phyloP scores from a whole-genome alignment of 2,329 filamentous ascomycete genomes.

The Microcyclospora tardicrescens region DNA sequence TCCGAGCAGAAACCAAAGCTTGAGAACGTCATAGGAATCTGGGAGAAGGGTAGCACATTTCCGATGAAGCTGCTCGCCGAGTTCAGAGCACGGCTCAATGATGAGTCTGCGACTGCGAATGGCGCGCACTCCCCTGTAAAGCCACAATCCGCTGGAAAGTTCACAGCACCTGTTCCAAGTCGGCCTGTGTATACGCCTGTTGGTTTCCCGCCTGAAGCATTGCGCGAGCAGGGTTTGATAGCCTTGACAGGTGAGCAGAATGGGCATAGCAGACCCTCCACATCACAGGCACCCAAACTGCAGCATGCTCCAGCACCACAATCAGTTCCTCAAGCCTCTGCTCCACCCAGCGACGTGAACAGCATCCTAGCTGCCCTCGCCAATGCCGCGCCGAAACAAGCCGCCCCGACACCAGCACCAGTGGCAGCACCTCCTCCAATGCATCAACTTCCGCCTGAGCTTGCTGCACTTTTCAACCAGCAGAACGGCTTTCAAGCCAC shows the following conservation, averaged over 20 bases:
- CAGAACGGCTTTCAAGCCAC: slow-evolving; percentile 4
- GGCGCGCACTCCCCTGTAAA: slow-evolving; percentile 5
- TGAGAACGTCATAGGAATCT: slow-evolving; percentile 88
- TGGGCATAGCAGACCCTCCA: slow-evolving; percentile 1
- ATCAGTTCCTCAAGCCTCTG: slow-evolving; percentile 6
- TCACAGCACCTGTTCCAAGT: slow-evolving; percentile 17
- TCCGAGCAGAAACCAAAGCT: slow-evolving; percentile 98
- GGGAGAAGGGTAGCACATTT: slow-evolving; percentile 92
- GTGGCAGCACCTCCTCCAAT: slow-evolving; percentile 9
- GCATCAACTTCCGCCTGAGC: slow-evolving; percentile 13
- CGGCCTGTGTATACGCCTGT: slow-evolving; percentile 17
- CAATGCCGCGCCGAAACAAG: slow-evolving; percentile 13
- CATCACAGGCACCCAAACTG: slow-evolving; percentile 2
- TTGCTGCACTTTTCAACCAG: slow-evolving; percentile 15
- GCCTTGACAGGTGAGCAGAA: slow-evolving; percentile 8
- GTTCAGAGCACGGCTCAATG: slow-evolving; percentile 55
- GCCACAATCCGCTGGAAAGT: slow-evolving; percentile 14
- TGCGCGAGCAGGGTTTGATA: slow-evolving; percentile 21
- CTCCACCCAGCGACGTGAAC: slow-evolving; percentile 20
- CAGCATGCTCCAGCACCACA: slow-evolving; percentile 8
- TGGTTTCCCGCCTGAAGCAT: slow-evolving; percentile 18
- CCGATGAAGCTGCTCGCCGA: slow-evolving; percentile 63
- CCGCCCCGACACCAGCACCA: slow-evolving; percentile 12
- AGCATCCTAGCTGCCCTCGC: slow-evolving; percentile 24
- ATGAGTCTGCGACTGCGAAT: slow-evolving; percentile 4